phyloP scores from a whole-genome alignment of 345 rosid species.

The Physaria fendleri region DNA sequence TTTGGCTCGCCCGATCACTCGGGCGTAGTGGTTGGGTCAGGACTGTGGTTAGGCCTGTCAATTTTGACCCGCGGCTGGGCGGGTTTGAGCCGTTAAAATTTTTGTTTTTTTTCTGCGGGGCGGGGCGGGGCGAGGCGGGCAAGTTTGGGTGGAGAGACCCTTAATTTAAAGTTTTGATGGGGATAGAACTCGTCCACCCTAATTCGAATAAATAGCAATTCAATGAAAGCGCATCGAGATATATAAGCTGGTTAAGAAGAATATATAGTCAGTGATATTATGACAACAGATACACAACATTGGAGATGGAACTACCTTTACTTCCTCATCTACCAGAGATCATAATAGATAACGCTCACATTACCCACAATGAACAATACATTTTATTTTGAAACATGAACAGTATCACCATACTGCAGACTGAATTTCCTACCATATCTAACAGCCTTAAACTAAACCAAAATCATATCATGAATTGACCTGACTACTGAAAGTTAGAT shows the following conservation, averaged over 20 bases:
- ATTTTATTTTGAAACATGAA: constrained; percentile 75
- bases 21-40: no score
- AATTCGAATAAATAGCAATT: background rate
- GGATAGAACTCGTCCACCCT: no score
- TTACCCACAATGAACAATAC: constrained; percentile 99
- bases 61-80: no score
- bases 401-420: constrained; percentile 50
- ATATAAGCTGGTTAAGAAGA: background rate
- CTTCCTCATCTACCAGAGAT: constrained; percentile 97
- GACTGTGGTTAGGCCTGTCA: no score
- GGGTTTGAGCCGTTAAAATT: no score
- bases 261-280: constrained; percentile 8
- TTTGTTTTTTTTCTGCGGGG: no score
- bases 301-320: constrained; percentile 92
- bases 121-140: no score
- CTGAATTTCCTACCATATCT: constrained; percentile 35
- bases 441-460: background rate
- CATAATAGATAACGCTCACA: no score
- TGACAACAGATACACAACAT: constrained; percentile 24
- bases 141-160: no score
- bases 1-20: no score
- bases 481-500: constrained; percentile 1
- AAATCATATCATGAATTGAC: background rate
- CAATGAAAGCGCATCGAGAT: background rate
- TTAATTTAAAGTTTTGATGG: no score